Conservation (phyloP, 2,329 filamentous ascomycete genomes). For the Aspergillus jensenii region DNA sequence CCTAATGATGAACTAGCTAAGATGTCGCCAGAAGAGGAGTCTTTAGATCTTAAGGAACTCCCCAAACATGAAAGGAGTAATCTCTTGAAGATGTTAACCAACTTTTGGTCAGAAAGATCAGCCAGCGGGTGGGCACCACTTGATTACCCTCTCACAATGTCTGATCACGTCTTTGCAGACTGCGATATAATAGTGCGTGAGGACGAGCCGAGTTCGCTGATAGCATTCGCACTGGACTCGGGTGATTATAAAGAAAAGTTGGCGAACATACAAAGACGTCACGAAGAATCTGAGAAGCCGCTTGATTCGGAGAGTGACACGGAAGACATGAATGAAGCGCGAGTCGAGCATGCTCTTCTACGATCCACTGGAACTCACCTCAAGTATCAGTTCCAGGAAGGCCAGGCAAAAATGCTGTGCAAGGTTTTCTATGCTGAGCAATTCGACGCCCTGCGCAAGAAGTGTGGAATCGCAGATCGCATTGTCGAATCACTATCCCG, state of each 20-base stretch:
- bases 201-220: slow-evolving; percentile 94
- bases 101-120: slow-evolving; percentile 97
- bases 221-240: slow-evolving; percentile 87
- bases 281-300: slow-evolving; percentile 29
- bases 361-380: slow-evolving; percentile 86
- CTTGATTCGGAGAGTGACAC: slow-evolving; percentile 27
- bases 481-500: slow-evolving; percentile 94
- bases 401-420: slow-evolving; percentile 91
- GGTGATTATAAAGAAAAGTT: slow-evolving; percentile 84
- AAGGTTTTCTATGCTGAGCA: slow-evolving; percentile 99
- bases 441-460: slow-evolving; percentile 89
- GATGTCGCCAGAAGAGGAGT: slow-evolving; percentile 53
- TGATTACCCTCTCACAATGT: slow-evolving; percentile 84
- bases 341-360: slow-evolving; percentile 81
- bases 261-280: slow-evolving; percentile 45
- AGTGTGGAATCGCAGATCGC: slow-evolving; percentile 88
- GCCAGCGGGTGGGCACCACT: slow-evolving; percentile 90
- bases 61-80: slow-evolving; percentile 92
- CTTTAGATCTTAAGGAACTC: slow-evolving; percentile 67
- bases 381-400: slow-evolving; percentile 93
- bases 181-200: slow-evolving; percentile 96
- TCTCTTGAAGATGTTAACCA: slow-evolving; percentile 90
- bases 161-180: slow-evolving; percentile 94
- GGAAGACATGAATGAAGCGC: slow-evolving; percentile 60
- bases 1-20: slow-evolving; percentile 55